phyloP scores from a whole-genome alignment of 208 protist genomes.

The Leishmania aethiopica region DNA sequence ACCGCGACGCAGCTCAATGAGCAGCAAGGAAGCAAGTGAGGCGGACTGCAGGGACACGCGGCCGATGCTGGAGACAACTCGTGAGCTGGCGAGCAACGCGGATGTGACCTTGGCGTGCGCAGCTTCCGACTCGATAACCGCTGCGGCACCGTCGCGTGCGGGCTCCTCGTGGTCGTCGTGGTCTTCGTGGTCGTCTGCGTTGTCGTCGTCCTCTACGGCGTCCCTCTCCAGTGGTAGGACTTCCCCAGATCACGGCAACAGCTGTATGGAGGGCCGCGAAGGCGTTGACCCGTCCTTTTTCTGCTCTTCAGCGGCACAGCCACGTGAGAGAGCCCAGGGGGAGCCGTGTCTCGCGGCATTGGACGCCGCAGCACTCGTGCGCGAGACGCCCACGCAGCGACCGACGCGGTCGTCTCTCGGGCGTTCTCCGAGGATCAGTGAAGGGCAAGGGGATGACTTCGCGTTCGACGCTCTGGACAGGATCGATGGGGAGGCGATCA shows the following conservation, averaged over 20 bases:
- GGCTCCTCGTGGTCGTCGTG: constrained; percentile 24
- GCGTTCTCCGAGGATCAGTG: background rate
- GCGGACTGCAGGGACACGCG: background rate
- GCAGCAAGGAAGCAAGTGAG: background rate
- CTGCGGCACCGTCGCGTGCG: background rate
- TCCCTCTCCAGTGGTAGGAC: background rate
- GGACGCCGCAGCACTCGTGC: background rate
- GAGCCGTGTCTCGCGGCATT: background rate
- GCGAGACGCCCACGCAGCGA: background rate
- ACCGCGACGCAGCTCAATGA: background rate
- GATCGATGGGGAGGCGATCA: background rate
- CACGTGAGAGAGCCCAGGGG: background rate
- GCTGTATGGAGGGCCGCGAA: background rate
- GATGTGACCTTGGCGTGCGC: background rate
- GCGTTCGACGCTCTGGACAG: background rate
- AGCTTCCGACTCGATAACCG: background rate
- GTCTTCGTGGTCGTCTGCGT: constrained; percentile 27
- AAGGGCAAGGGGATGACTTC: too few species aligned
- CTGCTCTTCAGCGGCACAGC: background rate
- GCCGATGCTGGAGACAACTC: background rate
- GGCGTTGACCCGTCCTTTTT: background rate
- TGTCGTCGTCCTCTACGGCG: background rate
- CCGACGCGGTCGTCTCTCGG: background rate
- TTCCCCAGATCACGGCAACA: background rate
- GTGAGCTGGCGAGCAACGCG: background rate